phyloP scores from a whole-genome alignment of 2,329 filamentous ascomycete genomes.

The Sclerotinia trifoliorum region DNA sequence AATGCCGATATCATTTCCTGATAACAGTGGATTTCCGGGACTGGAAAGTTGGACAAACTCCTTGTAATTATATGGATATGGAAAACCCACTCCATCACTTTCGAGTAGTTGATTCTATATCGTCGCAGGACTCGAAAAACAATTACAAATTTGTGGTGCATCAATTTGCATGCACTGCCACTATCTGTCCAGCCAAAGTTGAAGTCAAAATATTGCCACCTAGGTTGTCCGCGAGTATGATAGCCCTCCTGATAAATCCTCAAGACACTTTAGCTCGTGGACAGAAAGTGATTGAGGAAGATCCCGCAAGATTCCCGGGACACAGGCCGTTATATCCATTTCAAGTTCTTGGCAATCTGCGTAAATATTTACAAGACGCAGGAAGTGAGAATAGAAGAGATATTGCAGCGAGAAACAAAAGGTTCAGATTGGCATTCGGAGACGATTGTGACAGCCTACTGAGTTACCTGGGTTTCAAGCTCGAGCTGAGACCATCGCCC shows the following conservation, averaged over 20 bases:
- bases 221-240: constrained; percentile 48
- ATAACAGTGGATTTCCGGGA: constrained; percentile 53
- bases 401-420: constrained; percentile 61
- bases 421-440: constrained; percentile 62
- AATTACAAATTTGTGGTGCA: constrained; percentile 45
- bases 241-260: constrained; percentile 54
- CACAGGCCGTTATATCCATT: constrained; percentile 51
- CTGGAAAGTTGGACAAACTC: constrained; percentile 37
- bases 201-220: constrained; percentile 53
- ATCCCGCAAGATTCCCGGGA: constrained; percentile 52
- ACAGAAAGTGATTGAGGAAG: constrained; percentile 49
- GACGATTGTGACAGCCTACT: constrained; percentile 59
- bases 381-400: constrained; percentile 45
- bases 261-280: constrained; percentile 52
- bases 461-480: constrained; percentile 56
- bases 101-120: constrained; percentile 41
- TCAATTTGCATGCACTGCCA: constrained; percentile 58
- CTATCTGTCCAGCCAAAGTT: constrained; percentile 54
- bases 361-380: constrained; percentile 59
- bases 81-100: constrained; percentile 63
- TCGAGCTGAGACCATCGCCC: constrained; percentile 37
- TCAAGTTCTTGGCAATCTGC: constrained; percentile 55
- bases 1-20: constrained; percentile 62
- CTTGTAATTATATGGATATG: constrained; percentile 41
- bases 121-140: constrained; percentile 39